A percentile compares a stretch with the other conserved stretches of the same genome.
phyloP scores from a whole-genome alignment of 495 filamentous ascomycete genomes.

The Trichocladium uniseriatum region DNA sequence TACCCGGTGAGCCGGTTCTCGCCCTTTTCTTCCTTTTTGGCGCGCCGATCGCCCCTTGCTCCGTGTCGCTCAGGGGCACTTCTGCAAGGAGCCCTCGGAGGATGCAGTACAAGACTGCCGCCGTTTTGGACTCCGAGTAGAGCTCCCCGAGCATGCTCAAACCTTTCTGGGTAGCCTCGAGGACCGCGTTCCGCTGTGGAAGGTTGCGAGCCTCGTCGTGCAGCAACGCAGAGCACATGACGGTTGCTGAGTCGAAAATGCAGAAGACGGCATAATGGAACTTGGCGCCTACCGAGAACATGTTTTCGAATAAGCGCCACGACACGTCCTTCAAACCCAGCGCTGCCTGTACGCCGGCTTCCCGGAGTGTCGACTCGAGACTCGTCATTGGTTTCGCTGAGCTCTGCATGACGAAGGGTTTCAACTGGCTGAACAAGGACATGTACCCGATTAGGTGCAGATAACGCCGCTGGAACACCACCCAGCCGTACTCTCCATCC shows the following conservation, averaged over 20 bases:
- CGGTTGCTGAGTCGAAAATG: conserved; percentile 43
- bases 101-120: conserved; percentile 20
- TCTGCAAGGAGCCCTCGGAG: conserved; percentile 19
- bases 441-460: conserved; percentile 41
- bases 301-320: conserved; percentile 32
- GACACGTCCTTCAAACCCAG: conserved; percentile 36
- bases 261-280: conserved; percentile 46
- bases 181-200: conserved; percentile 33
- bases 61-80: conserved; percentile 18
- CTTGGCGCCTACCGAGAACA: conserved; percentile 37
- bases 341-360: conserved; percentile 32
- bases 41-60: conserved; percentile 16
- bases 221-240: conserved; percentile 42
- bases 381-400: conserved; percentile 22
- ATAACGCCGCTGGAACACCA: conserved; percentile 41
- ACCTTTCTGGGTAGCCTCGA: conserved; percentile 31
- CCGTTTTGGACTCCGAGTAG: conserved; percentile 20
- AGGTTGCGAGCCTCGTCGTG: conserved; percentile 37
- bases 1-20: neutral
- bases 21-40: conserved; percentile 13
- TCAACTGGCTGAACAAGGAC: conserved; percentile 36
- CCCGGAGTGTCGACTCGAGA: conserved; percentile 21
- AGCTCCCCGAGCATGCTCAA: conserved; percentile 33
- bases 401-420: conserved; percentile 33
- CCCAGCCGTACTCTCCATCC: conserved; percentile 35